Evolutionary conservation across 2,329 filamentous ascomycete species (phyloP).

Genomic region (Penicillium hordei): DNA sequence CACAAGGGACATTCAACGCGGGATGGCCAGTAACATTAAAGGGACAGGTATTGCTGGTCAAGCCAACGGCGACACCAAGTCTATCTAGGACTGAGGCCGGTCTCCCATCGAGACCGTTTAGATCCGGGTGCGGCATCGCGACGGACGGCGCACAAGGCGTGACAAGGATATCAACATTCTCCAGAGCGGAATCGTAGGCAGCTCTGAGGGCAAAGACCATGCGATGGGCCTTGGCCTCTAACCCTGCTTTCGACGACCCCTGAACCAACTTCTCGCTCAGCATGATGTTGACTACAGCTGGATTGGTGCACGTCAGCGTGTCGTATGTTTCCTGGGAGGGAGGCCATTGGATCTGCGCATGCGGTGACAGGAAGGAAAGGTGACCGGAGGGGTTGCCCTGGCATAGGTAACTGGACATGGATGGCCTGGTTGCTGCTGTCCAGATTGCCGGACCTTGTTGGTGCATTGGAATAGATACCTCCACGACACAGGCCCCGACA

Average conservation of each 20-base stretch:
- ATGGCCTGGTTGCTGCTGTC: slow-evolving; percentile 42
- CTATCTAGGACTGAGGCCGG: slow-evolving; percentile 38
- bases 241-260: slow-evolving; percentile 26
- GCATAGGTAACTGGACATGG: slow-evolving; percentile 36
- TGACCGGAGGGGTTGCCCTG: slow-evolving; percentile 33
- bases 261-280: slow-evolving; percentile 40
- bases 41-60: slow-evolving; percentile 47
- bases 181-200: slow-evolving; percentile 49
- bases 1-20: slow-evolving; percentile 49
- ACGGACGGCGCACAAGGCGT: slow-evolving; percentile 51
- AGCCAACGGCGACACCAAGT: slow-evolving; percentile 47
- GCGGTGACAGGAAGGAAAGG: slow-evolving; percentile 34
- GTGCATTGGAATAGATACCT: slow-evolving; percentile 52
- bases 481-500: slow-evolving; percentile 47
- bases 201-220: slow-evolving; percentile 50
- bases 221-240: slow-evolving; percentile 49
- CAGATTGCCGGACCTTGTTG: slow-evolving; percentile 47
- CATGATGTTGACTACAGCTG: slow-evolving; percentile 48
- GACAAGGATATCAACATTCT: slow-evolving; percentile 50
- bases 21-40: slow-evolving; percentile 56
- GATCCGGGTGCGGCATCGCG: slow-evolving; percentile 43
- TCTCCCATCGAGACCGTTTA: slow-evolving; percentile 16
- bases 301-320: slow-evolving; percentile 45
- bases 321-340: slow-evolving; percentile 47
- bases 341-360: slow-evolving; percentile 35